These are phyloP conservation scores for Mallotus nudiflorus DNA, from an alignment of 345 rosid genomes.

Conservation along the genomic window DNA sequence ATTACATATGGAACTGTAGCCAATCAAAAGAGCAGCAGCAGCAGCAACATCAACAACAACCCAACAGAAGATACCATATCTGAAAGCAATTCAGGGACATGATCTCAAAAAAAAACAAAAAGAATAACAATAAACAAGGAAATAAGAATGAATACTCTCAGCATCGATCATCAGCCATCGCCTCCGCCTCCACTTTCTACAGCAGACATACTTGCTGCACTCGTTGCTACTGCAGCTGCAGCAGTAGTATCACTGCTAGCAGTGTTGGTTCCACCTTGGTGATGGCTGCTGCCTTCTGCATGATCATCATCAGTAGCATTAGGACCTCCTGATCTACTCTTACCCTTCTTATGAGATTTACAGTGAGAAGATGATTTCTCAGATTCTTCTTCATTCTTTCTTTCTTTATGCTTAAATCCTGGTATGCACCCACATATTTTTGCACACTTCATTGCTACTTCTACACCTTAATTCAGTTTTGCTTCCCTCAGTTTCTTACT, in stretches of 20 bases:
- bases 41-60: too few relatives aligned
- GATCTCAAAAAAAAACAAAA: too few relatives aligned
- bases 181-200: conserved; percentile 28
- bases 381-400: neutral
- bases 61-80: too few relatives aligned
- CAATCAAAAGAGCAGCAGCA: too few relatives aligned
- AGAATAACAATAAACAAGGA: neutral
- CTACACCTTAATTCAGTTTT: neutral
- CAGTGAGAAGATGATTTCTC: conserved; percentile 11
- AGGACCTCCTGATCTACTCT: neutral
- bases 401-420: conserved; percentile 13
- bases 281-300: neutral
- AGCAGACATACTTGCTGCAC: conserved; percentile 20
- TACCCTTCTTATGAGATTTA: neutral
- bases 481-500: neutral
- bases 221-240: conserved; percentile 11
- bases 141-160: neutral
- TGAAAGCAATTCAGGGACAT: too few relatives aligned
- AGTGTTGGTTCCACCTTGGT: conserved; percentile 6
- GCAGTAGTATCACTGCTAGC: conserved; percentile 16
- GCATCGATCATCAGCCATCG: neutral
- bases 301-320: neutral
- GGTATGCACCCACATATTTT: conserved; percentile 28
- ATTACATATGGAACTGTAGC: too few relatives aligned
- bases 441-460: conserved; percentile 5